These are phyloP conservation scores for Jatropha podagrica DNA, from an alignment of 441 rosid genomes.

Conservation along the genomic window DNA sequence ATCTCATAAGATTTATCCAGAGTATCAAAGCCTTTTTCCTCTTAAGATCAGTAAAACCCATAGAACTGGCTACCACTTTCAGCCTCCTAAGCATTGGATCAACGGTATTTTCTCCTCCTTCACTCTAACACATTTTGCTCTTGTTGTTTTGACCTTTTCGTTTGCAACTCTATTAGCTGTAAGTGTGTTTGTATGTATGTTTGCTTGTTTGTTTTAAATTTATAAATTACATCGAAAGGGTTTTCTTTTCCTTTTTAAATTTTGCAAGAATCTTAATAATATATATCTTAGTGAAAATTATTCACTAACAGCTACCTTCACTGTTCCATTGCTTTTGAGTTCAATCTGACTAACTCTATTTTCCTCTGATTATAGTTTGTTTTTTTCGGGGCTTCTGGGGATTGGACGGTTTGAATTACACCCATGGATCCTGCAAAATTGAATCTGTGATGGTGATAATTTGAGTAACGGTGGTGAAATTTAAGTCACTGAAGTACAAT, in stretches of 20 bases:
- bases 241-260: background rate
- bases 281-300: background rate
- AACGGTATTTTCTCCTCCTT: slow-evolving; percentile 42
- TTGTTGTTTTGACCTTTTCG: background rate
- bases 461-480: no score
- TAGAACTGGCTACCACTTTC: slow-evolving; percentile 61
- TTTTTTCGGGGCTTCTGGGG: no score
- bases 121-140: background rate
- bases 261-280: background rate
- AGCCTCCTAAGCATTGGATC: slow-evolving; percentile 84
- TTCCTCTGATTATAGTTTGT: background rate
- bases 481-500: background rate
- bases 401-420: no score
- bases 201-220: background rate
- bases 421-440: no score
- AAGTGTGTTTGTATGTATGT: background rate
- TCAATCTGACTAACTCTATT: background rate
- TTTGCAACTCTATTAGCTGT: background rate
- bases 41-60: slow-evolving; percentile 15
- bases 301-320: background rate
- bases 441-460: no score
- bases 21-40: slow-evolving; percentile 6
- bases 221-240: background rate
- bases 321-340: background rate
- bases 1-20: slow-evolving; percentile 21